Percentiles rank a stretch among this genome's conserved stretches.
phyloP scores from a whole-genome alignment of 1,139 yeast species.

The Oligophagozyma castellii region DNA sequence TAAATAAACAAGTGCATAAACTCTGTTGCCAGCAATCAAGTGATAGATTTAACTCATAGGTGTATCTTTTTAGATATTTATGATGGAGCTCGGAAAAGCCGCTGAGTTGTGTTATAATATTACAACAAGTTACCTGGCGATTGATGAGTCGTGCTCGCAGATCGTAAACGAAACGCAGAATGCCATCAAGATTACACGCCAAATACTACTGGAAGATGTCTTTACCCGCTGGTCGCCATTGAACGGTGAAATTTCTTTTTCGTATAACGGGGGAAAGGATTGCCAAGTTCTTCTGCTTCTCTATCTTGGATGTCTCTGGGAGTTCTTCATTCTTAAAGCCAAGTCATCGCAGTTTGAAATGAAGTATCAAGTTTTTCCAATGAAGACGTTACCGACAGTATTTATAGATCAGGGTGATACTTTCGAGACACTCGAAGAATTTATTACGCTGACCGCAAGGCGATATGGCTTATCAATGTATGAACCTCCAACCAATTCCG shows the following conservation, averaged over 20 bases:
- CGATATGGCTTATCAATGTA: constrained; percentile 21
- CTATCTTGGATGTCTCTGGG: constrained; percentile 24
- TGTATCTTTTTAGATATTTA: too few species aligned
- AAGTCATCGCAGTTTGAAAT: constrained; percentile 12
- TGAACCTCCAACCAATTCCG: constrained; percentile 14
- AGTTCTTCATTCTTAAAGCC: constrained; percentile 11
- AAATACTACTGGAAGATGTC: constrained; percentile 14
- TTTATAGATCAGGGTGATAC: constrained; percentile 21
- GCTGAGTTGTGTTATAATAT: constrained; percentile 19
- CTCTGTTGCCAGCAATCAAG: too few species aligned
- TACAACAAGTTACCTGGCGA: constrained; percentile 15
- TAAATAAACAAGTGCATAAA: too few species aligned
- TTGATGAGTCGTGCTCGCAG: constrained; percentile 5
- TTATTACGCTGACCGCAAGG: constrained; percentile 14
- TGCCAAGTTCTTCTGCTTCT: constrained; percentile 23
- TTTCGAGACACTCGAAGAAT: constrained; percentile 17
- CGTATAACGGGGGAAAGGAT: constrained; percentile 27
- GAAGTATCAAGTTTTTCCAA: constrained; percentile 16
- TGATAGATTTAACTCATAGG: too few species aligned
- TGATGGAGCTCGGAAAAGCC: constrained; percentile 12
- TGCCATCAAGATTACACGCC: constrained; percentile 16
- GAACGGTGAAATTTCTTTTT: constrained; percentile 22
- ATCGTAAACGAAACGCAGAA: constrained; percentile 19
- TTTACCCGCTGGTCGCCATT: constrained; percentile 21
- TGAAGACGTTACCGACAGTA: constrained; percentile 17